phyloP scores from a whole-genome alignment of 805 yeast species.

The Starmerella powellii region DNA sequence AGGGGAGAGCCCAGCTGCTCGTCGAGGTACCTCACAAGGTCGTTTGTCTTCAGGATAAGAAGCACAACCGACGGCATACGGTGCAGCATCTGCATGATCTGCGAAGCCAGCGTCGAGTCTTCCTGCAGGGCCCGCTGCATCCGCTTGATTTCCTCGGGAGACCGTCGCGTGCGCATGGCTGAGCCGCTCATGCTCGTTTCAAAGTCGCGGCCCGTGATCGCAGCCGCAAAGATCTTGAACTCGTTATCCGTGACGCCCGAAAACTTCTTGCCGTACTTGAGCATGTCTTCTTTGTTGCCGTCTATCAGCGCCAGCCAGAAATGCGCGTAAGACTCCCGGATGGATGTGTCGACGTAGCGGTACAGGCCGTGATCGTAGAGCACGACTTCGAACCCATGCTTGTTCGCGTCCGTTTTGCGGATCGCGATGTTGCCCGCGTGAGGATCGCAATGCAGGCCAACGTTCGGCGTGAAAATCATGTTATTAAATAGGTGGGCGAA shows the following conservation, averaged over 20 bases:
- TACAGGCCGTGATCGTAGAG: constrained; percentile 93
- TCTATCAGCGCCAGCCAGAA: constrained; percentile 87
- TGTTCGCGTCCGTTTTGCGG: constrained; percentile 33
- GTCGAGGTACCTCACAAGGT: constrained; percentile 77
- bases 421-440: constrained; percentile 96
- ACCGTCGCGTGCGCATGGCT: constrained; percentile 37
- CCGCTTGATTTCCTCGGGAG: constrained; percentile 43
- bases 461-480: constrained; percentile 90
- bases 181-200: constrained; percentile 60
- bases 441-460: constrained; percentile 93
- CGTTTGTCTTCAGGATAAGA: constrained; percentile 84
- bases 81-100: constrained; percentile 67
- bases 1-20: constrained; percentile 69
- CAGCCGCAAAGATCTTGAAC: constrained; percentile 78
- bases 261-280: constrained; percentile 58
- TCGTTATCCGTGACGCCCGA: constrained; percentile 69
- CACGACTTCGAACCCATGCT: constrained; percentile 78
- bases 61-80: constrained; percentile 76
- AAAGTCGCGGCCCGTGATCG: constrained; percentile 88
- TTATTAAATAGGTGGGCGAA: constrained; percentile 81
- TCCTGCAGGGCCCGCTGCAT: constrained; percentile 57
- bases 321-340: constrained; percentile 73
- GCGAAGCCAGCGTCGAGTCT: constrained; percentile 48
- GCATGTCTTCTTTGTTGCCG: constrained; percentile 53
- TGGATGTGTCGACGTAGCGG: constrained; percentile 62